Evolutionary conservation across 2,329 filamentous ascomycete species (phyloP).

Genomic region (Cercospora janseana): DNA sequence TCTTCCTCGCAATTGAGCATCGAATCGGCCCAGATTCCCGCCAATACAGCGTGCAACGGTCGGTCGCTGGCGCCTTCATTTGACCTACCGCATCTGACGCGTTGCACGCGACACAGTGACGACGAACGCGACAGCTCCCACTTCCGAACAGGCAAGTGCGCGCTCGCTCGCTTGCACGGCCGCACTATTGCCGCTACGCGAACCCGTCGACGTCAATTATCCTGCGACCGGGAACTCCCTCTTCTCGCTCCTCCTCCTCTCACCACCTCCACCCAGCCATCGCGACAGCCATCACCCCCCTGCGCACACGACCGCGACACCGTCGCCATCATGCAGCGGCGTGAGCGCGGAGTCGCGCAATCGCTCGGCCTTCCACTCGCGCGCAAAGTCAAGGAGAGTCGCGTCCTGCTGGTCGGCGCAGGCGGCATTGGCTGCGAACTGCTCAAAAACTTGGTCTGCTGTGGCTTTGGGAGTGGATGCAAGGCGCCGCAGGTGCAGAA

Average conservation of each 20-base stretch:
- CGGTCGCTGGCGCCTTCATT: no score
- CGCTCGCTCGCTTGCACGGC: constrained; percentile 2
- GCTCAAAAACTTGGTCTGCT: constrained; percentile 90
- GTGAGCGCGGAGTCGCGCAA: constrained; percentile 54
- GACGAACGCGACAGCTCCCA: no score
- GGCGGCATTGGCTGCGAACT: constrained; percentile 97
- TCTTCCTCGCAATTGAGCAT: no score
- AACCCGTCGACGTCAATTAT: not conserved
- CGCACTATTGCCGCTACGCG: not conserved
- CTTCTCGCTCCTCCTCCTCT: not conserved
- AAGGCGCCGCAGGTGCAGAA: not conserved
- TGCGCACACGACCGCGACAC: not conserved
- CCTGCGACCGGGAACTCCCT: not conserved
- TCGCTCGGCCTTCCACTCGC: constrained; percentile 67
- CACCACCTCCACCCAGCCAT: not conserved
- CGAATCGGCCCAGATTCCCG: no score
- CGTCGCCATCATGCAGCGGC: constrained; percentile 42
- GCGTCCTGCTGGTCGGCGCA: constrained; percentile 84
- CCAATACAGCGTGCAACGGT: no score
- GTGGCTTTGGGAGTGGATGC: constrained; percentile 66
- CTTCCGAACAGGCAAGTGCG: no score
- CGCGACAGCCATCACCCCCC: not conserved
- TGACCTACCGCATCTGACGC: no score
- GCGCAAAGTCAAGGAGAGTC: constrained; percentile 35
- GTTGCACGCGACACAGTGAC: no score